These are phyloP conservation scores for Mycena pura DNA, from an alignment of 768 basidiomycete species.

Conservation along the genomic window DNA sequence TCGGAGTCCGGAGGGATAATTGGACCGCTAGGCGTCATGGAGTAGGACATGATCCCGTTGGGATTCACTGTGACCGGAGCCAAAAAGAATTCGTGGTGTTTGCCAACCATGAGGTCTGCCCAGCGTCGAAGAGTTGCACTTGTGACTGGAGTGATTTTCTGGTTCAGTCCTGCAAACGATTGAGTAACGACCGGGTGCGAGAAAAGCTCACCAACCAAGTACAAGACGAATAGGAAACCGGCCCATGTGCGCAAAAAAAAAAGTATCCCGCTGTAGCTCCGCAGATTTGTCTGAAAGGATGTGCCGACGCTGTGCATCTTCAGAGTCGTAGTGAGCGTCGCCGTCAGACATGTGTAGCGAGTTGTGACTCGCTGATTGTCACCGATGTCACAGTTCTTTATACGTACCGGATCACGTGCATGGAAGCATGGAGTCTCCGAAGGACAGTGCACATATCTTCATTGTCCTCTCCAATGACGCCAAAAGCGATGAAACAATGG, in stretches of 20 bases:
- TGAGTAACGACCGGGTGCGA: neutral
- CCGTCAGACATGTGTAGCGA: too few species aligned
- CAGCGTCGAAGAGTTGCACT: neutral
- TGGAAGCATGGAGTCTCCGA: too few species aligned
- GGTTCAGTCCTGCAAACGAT: neutral
- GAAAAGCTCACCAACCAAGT: neutral
- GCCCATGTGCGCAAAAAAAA: neutral
- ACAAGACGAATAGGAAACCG: neutral
- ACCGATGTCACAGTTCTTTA: too few species aligned
- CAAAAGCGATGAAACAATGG: too few species aligned
- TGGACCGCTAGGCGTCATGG: neutral
- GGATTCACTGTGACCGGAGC: neutral
- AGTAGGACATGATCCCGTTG: conserved; percentile 1
- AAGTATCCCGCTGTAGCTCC: conserved; percentile 4
- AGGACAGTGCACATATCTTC: too few species aligned
- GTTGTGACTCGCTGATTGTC: too few species aligned
- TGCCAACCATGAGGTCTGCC: neutral
- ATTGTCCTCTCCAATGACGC: too few species aligned
- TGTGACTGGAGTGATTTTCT: neutral
- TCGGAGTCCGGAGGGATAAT: neutral
- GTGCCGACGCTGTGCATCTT: too few species aligned
- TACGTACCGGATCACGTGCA: too few species aligned
- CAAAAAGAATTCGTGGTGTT: neutral
- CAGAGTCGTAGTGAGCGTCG: too few species aligned
- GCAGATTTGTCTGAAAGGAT: neutral